Evolutionary conservation across 805 yeast genomes (phyloP).

Genomic region (Schwanniomyces polymorphus): DNA sequence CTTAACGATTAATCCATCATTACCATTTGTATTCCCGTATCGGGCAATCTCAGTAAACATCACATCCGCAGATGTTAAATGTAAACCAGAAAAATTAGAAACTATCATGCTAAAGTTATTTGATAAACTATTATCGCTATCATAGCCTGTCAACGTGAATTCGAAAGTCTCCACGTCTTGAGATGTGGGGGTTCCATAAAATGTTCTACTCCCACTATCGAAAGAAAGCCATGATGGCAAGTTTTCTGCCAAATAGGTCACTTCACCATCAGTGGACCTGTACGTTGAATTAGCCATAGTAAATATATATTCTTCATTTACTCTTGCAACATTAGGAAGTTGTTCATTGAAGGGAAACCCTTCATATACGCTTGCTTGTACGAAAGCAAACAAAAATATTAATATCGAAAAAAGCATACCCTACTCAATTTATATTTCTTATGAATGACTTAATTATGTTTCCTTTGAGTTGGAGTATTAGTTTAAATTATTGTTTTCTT

Average conservation of each 20-base stretch:
- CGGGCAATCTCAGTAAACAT: conserved; percentile 54
- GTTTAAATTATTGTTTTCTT: no score
- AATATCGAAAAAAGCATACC: conserved; percentile 10
- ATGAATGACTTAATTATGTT: not conserved
- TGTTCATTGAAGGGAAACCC: conserved; percentile 84
- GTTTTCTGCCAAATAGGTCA: conserved; percentile 55
- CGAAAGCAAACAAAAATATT: conserved; percentile 10
- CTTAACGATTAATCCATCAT: conserved; percentile 65
- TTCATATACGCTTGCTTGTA: conserved; percentile 48
- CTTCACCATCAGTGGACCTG: conserved; percentile 36
- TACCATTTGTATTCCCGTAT: conserved; percentile 77
- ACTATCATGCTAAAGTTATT: conserved; percentile 60
- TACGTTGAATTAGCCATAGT: conserved; percentile 72
- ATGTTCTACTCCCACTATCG: conserved; percentile 57
- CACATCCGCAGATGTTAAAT: conserved; percentile 39
- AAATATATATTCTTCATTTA: conserved; percentile 60
- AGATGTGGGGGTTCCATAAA: conserved; percentile 66
- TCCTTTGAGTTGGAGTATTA: not conserved
- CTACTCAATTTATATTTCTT: not conserved
- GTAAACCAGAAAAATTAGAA: conserved; percentile 56
- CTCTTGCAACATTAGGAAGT: conserved; percentile 84
- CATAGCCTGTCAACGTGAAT: conserved; percentile 58
- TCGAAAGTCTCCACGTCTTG: conserved; percentile 41
- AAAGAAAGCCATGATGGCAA: conserved; percentile 82
- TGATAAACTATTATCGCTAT: conserved; percentile 46